Conservation (phyloP, 352 stramenopile genomes). For the Phytopythium oedochilum region DNA sequence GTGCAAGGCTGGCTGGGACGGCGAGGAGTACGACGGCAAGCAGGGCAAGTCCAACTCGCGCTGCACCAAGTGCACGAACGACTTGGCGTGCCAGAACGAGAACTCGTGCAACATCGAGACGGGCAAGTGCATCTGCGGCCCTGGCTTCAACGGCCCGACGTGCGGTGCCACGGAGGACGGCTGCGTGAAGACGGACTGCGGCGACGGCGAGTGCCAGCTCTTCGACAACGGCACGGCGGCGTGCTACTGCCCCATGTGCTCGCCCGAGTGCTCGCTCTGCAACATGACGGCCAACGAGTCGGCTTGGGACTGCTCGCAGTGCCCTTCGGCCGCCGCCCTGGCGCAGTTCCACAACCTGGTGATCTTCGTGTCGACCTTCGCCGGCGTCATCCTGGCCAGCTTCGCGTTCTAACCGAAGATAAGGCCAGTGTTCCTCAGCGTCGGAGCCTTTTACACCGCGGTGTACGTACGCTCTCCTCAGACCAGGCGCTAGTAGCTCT, state of each 20-base stretch:
- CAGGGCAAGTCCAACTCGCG: conserved; percentile 41
- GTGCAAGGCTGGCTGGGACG: conserved; percentile 45
- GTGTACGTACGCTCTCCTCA: neutral
- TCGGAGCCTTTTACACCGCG: neutral
- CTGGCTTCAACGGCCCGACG: conserved; percentile 41
- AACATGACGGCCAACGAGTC: conserved; percentile 23
- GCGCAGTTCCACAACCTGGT: conserved; percentile 33
- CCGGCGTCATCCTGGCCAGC: conserved; percentile 28
- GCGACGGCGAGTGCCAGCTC: conserved; percentile 35
- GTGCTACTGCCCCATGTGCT: conserved; percentile 41
- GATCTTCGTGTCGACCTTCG: conserved; percentile 26
- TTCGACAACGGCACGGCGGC: conserved; percentile 36
- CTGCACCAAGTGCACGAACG: conserved; percentile 47
- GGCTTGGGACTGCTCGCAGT: conserved; percentile 34
- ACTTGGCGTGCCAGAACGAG: conserved; percentile 47
- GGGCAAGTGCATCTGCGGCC: conserved; percentile 45
- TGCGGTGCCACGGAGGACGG: conserved; percentile 48
- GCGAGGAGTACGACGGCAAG: conserved; percentile 35
- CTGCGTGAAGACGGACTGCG: conserved; percentile 38
- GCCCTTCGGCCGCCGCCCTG: conserved; percentile 13
- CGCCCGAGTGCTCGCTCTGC: conserved; percentile 29
- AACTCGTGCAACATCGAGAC: conserved; percentile 47
- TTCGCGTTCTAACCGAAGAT: conserved; percentile 23
- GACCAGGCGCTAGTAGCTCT: neutral
- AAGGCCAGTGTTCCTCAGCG: neutral